Conservation (phyloP, 1,284 basidiomycete species). For the Puccinia novopanici region DNA sequence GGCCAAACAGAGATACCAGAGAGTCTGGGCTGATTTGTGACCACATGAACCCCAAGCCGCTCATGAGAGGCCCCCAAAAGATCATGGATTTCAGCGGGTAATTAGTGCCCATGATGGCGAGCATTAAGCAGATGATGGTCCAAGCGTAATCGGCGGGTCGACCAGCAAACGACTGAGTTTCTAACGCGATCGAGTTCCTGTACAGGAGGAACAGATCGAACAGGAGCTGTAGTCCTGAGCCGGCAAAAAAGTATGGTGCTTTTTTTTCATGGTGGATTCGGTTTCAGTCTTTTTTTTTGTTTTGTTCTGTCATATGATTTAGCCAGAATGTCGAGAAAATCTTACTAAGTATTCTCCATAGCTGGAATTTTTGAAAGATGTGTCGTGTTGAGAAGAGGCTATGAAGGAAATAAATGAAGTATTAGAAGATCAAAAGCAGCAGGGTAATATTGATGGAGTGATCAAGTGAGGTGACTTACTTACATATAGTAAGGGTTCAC, state of each 20-base stretch:
- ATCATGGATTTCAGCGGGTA: slow-evolving; percentile 47
- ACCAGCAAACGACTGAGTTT: slow-evolving; percentile 45
- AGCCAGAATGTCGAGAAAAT: background rate
- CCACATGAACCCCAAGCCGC: slow-evolving; percentile 48
- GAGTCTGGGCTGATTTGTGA: slow-evolving; percentile 48
- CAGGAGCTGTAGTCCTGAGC: slow-evolving; percentile 47
- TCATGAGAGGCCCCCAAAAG: slow-evolving; percentile 51
- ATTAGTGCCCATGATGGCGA: slow-evolving; percentile 43
- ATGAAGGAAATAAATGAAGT: background rate
- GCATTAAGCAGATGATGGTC: slow-evolving; percentile 46
- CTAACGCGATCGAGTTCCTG: slow-evolving; percentile 49
- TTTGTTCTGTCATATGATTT: background rate
- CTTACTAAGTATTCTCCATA: slow-evolving; percentile 50
- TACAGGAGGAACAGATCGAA: slow-evolving; percentile 51
- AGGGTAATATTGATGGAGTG: background rate
- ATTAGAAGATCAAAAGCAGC: background rate
- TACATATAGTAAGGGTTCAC: slow-evolving; percentile 49
- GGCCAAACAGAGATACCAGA: slow-evolving; percentile 47
- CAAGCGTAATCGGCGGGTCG: slow-evolving; percentile 50
- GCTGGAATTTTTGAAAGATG: slow-evolving; percentile 37
- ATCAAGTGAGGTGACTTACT: slow-evolving; percentile 32
- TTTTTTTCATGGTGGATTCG: background rate
- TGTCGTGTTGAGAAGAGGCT: slow-evolving; percentile 44
- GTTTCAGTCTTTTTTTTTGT: background rate
- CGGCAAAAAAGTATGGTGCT: slow-evolving; percentile 51